Base-by-base conservation (phyloP, 1,284 basidiomycete species). In the Trametes polyzona region DNA sequence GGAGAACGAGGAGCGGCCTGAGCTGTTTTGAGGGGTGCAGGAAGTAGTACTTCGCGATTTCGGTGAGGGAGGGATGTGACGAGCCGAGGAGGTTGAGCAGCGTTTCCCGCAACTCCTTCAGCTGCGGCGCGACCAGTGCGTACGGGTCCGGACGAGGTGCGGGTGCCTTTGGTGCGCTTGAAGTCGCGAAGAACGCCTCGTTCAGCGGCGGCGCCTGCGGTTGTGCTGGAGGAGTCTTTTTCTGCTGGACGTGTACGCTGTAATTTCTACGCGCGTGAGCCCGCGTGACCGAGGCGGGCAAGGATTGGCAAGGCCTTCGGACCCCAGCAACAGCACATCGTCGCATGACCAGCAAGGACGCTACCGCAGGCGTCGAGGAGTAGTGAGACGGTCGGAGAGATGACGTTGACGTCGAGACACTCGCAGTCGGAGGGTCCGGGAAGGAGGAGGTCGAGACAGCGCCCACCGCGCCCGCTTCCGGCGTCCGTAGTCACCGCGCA, bases 31-130 rank as follows among this genome's bases (percentile, higher is more conserved):
- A 90, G 11, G 89, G 87, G 50, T 88, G 85, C 58, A 92, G 80
- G 73, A 98, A 97, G 77, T 98, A 98, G 76, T 95, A 97, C 65
- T 94, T 87, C 4, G 96, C 95, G 59, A 98, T 90, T 55, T 90
- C 84, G 62, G 91, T 88, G 55, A 99, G 85, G 1, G 87, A 85
- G 1, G 95, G 92, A 72, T 98, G 93, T 10, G 93, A 90, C 2
- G 92, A 91, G 26, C 95, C 95, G 11, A 99, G 83, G 37, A 99
- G 81, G 61, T 82, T 78, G 62, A 95, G 80, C 27, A 99, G 80
- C 56, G 85, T 90, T 54, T 83, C 81, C 59, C 92, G 88, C 43
- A 98, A 79, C 52, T 83, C 81, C 29, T 83, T 75, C 27, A 98
- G 84, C 70, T 98, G 90, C 19, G 84, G 76, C 42, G 85, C 83